Base-by-base conservation (phyloP, 768 basidiomycete species). In the Clavaria fumosa region DNA sequence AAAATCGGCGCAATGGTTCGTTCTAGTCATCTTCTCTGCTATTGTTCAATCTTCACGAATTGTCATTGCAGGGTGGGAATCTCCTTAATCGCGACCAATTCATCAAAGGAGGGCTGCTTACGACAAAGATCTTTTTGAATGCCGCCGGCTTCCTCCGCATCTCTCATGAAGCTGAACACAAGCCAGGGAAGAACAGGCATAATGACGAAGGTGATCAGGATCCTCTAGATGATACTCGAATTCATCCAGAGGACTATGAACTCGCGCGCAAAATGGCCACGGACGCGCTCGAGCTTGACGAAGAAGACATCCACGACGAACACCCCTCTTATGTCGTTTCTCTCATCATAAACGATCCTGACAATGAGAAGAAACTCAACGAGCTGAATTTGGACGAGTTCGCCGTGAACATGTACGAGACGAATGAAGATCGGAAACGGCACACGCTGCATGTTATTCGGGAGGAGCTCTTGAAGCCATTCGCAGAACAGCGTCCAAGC, bases 251-350 rank as follows among this genome's bases (percentile, higher is more conserved):
- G 53, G 95, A 99, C 58, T 99, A 97, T 52, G 91, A 96, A 46
- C 68, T 97, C 26, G 93, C 95, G 3, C 78, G 88, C 23, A 96
- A 97, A 64, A 95, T 99, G 90, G 93, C 93, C 24, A 84, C 86
- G 14, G 90, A 96, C 56, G 89, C 93, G 4, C 69, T 97, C 10
- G 95, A 96, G 51, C 69, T 88, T n/a, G 95, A 99, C 46, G 90
- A 93, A 50, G 95, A 97, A 55, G 95, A 99, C 59, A 69, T 89
- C 23, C 83, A 84, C 39, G 85, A 86, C 45, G 76, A 83, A 49
- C 84, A 93, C 53, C 84, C 90, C 19, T 97, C 95, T 1, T 76
- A 81, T 47, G 80, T 85, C 5, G 88, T 99, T 31, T 70, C 72
- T 10, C 59, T 77, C 32, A 78, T 99, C 53, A 86, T 95, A 78